phyloP scores from a whole-genome alignment of 148 eudicot species.

The Cornus suecica region DNA sequence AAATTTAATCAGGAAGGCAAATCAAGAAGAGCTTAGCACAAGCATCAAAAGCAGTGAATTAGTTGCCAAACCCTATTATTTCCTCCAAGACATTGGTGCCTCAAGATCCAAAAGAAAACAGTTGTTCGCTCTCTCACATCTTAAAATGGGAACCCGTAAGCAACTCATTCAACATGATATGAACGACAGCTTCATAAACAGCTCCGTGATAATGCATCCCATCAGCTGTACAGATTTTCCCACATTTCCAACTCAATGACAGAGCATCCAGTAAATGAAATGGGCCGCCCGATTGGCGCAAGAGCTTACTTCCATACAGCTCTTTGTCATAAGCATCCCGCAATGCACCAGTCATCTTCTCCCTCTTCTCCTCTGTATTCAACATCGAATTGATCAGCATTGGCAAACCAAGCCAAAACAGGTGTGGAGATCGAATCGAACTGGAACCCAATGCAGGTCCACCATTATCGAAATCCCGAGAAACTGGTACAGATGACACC shows the following conservation, averaged over 20 bases:
- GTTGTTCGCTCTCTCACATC: slow-evolving; percentile 26
- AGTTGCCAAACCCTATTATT: neutral
- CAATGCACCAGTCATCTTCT: slow-evolving; percentile 55
- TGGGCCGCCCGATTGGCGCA: slow-evolving; percentile 67
- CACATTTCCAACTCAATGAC: slow-evolving; percentile 63
- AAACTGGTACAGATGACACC: slow-evolving; percentile 43
- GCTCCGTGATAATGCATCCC: slow-evolving; percentile 82
- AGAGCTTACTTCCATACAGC: slow-evolving; percentile 48
- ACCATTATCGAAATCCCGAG: slow-evolving; percentile 22
- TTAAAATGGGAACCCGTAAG: slow-evolving; percentile 85
- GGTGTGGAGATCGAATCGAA: slow-evolving; percentile 47
- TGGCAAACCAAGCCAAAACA: slow-evolving; percentile 94
- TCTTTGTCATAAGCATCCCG: slow-evolving; percentile 44
- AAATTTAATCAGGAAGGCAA: neutral
- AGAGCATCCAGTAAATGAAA: slow-evolving; percentile 57
- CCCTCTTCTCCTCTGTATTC: slow-evolving; percentile 80
- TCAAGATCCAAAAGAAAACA: slow-evolving; percentile 5
- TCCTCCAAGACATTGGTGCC: slow-evolving; percentile 1
- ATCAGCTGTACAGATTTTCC: slow-evolving; percentile 66
- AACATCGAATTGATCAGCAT: slow-evolving; percentile 70
- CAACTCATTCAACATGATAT: slow-evolving; percentile 82
- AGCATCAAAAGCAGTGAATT: neutral
- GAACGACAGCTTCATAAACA: slow-evolving; percentile 81
- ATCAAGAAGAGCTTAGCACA: neutral
- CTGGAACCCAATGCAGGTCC: slow-evolving; percentile 16